Percentiles rank a stretch among this genome's conserved stretches.
phyloP scores from a whole-genome alignment of 805 yeast genomes.

The Candida silvicultrix region DNA sequence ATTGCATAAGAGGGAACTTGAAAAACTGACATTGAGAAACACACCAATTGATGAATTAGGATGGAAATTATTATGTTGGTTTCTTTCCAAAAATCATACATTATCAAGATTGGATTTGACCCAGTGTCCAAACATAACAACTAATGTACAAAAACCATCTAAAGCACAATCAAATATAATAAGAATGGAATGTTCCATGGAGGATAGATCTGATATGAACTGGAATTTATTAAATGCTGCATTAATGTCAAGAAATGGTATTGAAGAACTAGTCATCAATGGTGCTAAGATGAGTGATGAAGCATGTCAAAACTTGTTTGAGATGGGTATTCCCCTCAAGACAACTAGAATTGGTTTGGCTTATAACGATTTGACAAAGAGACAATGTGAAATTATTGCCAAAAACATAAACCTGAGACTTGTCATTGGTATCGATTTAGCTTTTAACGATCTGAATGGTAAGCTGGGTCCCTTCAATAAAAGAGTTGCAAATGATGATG shows the following conservation, averaged over 20 bases:
- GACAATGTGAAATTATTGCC: conserved; percentile 54
- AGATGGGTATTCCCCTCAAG: conserved; percentile 48
- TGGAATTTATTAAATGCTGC: conserved; percentile 81
- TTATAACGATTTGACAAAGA: conserved; percentile 55
- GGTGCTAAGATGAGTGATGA: conserved; percentile 65
- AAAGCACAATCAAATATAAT: conserved; percentile 23
- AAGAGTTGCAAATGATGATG: conserved; percentile 19
- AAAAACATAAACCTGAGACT: conserved; percentile 44
- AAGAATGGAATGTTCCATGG: conserved; percentile 31
- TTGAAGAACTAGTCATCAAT: conserved; percentile 73
- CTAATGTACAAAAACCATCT: conserved; percentile 32
- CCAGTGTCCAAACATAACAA: conserved; percentile 34
- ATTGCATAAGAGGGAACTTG: conserved; percentile 52
- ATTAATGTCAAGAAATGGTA: conserved; percentile 64
- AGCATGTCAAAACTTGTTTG: conserved; percentile 56
- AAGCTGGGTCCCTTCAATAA: conserved; percentile 23
- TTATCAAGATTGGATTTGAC: conserved; percentile 62
- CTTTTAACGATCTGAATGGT: conserved; percentile 63
- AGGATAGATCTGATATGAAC: conserved; percentile 63
- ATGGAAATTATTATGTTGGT: conserved; percentile 78
- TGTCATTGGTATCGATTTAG: conserved; percentile 72
- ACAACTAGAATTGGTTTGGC: conserved; percentile 75
- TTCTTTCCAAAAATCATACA: conserved; percentile 56
- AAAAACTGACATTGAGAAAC: conserved; percentile 72
- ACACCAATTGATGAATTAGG: conserved; percentile 70